A percentile compares a stretch with the other conserved stretches of the same genome.
phyloP scores from a whole-genome alignment of 2,329 filamentous ascomycete genomes.

The Ascochyta rabiei region DNA sequence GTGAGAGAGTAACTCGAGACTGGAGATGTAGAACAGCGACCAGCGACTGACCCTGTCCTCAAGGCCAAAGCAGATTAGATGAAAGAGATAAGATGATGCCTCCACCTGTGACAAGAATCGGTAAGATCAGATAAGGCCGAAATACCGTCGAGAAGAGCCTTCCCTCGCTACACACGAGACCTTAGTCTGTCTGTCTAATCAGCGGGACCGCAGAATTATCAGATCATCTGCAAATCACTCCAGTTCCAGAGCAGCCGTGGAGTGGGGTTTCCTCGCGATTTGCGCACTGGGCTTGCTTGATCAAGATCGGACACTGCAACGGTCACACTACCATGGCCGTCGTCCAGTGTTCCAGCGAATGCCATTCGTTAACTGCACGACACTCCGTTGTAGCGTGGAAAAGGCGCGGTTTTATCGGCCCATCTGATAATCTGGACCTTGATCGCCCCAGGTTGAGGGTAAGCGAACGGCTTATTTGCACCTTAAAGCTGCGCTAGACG shows the following conservation, averaged over 20 bases:
- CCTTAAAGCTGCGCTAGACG: slow-evolving; percentile 21
- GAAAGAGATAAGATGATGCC: slow-evolving; percentile 38
- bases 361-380: slow-evolving; percentile 7
- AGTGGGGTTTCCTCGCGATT: slow-evolving; percentile 19
- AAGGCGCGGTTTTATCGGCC: slow-evolving; percentile 27
- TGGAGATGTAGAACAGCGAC: neutral
- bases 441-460: slow-evolving; percentile 19
- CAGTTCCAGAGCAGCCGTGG: slow-evolving; percentile 5
- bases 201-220: slow-evolving; percentile 21
- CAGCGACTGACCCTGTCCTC: slow-evolving; percentile 1
- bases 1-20: slow-evolving; percentile 1
- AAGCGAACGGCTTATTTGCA: slow-evolving; percentile 20
- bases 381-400: slow-evolving; percentile 14
- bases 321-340: slow-evolving; percentile 1
- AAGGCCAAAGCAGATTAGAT: slow-evolving; percentile 27
- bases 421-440: slow-evolving; percentile 41
- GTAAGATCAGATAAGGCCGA: slow-evolving; percentile 32
- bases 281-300: neutral
- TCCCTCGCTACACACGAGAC: slow-evolving; percentile 8
- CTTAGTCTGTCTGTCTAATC: slow-evolving; percentile 2
- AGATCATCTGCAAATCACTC: slow-evolving; percentile 26
- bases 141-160: slow-evolving; percentile 1
- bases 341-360: neutral
- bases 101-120: slow-evolving; percentile 2
- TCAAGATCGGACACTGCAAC: neutral